Evolutionary conservation across 225 moss, liverwort and hornwort genomes (phyloP), one percentile per base, ranked within the genome.

Genomic region (Antitrichia curtipendula): DNA sequence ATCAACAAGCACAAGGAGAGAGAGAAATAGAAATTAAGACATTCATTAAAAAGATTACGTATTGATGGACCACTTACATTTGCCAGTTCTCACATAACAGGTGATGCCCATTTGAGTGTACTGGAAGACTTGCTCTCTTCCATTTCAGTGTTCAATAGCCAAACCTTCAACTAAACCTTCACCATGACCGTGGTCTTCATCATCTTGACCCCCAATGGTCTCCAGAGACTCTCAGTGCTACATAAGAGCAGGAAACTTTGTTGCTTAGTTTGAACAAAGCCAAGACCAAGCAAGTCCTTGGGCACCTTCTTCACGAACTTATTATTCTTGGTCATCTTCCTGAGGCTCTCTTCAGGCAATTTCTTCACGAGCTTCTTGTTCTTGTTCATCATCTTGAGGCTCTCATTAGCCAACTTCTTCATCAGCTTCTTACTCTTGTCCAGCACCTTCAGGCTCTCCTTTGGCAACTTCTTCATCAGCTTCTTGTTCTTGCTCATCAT

Each of bases 151-250:
- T 47, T 82, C 18, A 47, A 47, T 29, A 11, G 11, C 47, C 89
- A 24, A 92, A 79, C 91, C 94, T 93, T 88, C 88, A 91, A 66
- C 86, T 92, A 92, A 36, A 91, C 85, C 89, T 28, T 72, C 28
- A 72, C 43, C 17, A 5, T 2, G 3, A 6, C 9, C 3, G 2
- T 41, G 27, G 41, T 27, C 70, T 91, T 91, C 82, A 85, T 82
- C 79, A 91, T 74, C 89, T 94, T 93, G 8, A 84, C 62, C 63
- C 40, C 75, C 40, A 49, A 28, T 63, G 85, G 62, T 62, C 65
- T 93, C 91, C 31, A 91, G 11, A 73, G 73, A 73, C 73, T 47
- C 73, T 73, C 88, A 84, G 77, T 90, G 90, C 18, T 90, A 91
- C 32, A 90, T 86, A 57, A 93, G 82, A 20, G 90, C 24, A 36